Evolutionary conservation across 2,329 filamentous ascomycete genomes (phyloP).

Genomic region (Epicoccum sorghinum): DNA sequence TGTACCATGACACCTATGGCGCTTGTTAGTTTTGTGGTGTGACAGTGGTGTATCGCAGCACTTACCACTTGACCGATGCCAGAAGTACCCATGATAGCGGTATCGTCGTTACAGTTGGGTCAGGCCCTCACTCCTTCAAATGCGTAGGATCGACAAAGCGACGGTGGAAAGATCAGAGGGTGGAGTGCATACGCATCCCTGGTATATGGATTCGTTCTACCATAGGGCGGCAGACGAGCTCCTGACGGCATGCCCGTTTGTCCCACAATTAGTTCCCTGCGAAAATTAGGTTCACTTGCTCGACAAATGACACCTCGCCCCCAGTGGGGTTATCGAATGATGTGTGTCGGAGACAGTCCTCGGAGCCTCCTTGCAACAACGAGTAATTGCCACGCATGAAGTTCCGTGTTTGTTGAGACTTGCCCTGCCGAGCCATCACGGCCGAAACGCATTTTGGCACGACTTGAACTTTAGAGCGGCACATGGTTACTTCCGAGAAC

Average conservation of each 20-base stretch:
- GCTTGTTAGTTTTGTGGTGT: background rate
- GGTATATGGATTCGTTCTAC: background rate
- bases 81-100: conserved; percentile 12
- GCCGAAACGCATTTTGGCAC: conserved; percentile 6
- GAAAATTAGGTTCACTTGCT: background rate
- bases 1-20: conserved; percentile 19
- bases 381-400: conserved; percentile 12
- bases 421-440: conserved; percentile 4
- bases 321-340: conserved; percentile 2
- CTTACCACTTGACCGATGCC: conserved; percentile 34
- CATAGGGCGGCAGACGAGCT: background rate
- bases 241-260: background rate
- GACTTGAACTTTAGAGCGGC: background rate
- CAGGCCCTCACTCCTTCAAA: background rate
- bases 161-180: background rate
- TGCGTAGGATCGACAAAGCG: background rate
- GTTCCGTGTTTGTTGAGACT: conserved; percentile 1
- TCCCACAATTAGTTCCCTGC: background rate
- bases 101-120: background rate
- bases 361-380: background rate
- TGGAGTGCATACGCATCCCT: background rate
- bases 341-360: background rate
- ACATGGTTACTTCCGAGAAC: background rate
- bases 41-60: background rate
- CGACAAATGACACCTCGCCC: background rate